Percentiles rank a stretch among this genome's conserved stretches.
Evolutionary conservation across 1,284 basidiomycete genomes (phyloP).

Genomic region (Puccinia horiana): DNA sequence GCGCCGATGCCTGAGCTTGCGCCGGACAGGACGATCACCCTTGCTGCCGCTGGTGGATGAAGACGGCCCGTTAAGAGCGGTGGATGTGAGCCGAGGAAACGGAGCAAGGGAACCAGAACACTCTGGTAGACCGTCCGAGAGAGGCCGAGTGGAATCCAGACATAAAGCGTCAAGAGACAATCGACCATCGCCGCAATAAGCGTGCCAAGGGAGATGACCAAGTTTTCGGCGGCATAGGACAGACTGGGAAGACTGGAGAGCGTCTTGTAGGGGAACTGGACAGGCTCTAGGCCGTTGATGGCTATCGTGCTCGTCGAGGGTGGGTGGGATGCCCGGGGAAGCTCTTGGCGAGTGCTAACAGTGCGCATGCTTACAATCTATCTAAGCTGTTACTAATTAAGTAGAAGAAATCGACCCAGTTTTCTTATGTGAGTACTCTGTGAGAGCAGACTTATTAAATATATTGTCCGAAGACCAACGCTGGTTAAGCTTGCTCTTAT

Average conservation of each 20-base stretch:
- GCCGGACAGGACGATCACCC: slow-evolving; percentile 37
- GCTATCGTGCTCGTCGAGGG: slow-evolving; percentile 21
- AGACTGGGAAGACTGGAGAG: background rate
- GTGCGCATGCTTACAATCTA: background rate
- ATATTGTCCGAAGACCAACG: too few relatives aligned
- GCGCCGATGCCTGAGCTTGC: slow-evolving; percentile 48
- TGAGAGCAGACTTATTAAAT: too few relatives aligned
- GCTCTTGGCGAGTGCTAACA: background rate
- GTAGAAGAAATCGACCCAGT: too few relatives aligned
- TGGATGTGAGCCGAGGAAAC: background rate
- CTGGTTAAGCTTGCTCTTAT: too few relatives aligned
- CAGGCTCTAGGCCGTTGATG: slow-evolving; percentile 21
- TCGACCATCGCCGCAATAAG: slow-evolving; percentile 14
- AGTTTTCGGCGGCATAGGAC: slow-evolving; percentile 27
- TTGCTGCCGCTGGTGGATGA: background rate
- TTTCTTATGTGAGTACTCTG: too few relatives aligned
- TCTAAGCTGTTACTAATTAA: too few relatives aligned
- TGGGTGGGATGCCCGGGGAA: slow-evolving; percentile 38
- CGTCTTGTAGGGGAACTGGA: slow-evolving; percentile 30
- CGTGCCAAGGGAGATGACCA: slow-evolving; percentile 26
- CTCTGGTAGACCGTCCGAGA: background rate
- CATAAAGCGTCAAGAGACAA: slow-evolving; percentile 21
- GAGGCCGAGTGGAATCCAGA: slow-evolving; percentile 43
- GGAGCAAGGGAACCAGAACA: background rate
- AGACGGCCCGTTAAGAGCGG: background rate